These are phyloP conservation scores for Chaetomiaceae sp. DNA, from an alignment of 2,329 filamentous ascomycete genomes.

Conservation along the genomic window DNA sequence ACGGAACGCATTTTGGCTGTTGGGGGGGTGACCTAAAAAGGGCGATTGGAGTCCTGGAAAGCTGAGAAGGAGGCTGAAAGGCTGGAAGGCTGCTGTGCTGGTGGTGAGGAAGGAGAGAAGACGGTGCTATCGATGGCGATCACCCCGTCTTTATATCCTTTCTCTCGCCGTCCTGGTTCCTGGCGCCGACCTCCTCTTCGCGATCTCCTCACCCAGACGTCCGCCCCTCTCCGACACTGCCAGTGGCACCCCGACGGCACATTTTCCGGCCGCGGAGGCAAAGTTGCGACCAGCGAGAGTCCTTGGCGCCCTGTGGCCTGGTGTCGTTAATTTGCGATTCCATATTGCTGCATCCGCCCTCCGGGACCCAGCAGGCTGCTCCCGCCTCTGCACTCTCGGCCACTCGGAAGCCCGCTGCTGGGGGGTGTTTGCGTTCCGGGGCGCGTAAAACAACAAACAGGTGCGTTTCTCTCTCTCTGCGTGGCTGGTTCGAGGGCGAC, in stretches of 20 bases:
- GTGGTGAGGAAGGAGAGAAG: slow-evolving; percentile 19
- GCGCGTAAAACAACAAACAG: slow-evolving; percentile 16
- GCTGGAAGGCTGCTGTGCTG: slow-evolving; percentile 21
- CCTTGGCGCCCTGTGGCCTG: slow-evolving; percentile 23
- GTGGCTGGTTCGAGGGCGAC: slow-evolving; percentile 11
- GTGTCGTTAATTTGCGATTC: slow-evolving; percentile 26
- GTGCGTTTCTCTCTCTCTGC: neutral
- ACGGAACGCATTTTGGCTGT: slow-evolving; percentile 36
- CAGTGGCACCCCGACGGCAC: slow-evolving; percentile 10
- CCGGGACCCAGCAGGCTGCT: slow-evolving; percentile 4
- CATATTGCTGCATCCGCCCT: slow-evolving; percentile 23
- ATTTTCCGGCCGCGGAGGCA: slow-evolving; percentile 24
- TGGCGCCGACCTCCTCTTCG: slow-evolving; percentile 8
- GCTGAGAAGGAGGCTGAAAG: slow-evolving; percentile 19
- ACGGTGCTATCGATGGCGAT: slow-evolving; percentile 17
- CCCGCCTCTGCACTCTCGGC: slow-evolving; percentile 8
- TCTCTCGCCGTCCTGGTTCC: slow-evolving; percentile 8
- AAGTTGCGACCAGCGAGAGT: slow-evolving; percentile 15
- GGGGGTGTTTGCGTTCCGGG: slow-evolving; percentile 10
- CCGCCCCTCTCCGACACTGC: neutral
- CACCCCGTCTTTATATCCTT: slow-evolving; percentile 27
- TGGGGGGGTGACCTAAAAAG: slow-evolving; percentile 9
- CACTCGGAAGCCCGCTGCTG: slow-evolving; percentile 15
- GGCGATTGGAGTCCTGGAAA: slow-evolving; percentile 11
- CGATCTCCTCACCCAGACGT: slow-evolving; percentile 9